Evolutionary conservation across 1,139 yeast species (phyloP).

Genomic region (Kurtzmaniella quercitrusa): DNA sequence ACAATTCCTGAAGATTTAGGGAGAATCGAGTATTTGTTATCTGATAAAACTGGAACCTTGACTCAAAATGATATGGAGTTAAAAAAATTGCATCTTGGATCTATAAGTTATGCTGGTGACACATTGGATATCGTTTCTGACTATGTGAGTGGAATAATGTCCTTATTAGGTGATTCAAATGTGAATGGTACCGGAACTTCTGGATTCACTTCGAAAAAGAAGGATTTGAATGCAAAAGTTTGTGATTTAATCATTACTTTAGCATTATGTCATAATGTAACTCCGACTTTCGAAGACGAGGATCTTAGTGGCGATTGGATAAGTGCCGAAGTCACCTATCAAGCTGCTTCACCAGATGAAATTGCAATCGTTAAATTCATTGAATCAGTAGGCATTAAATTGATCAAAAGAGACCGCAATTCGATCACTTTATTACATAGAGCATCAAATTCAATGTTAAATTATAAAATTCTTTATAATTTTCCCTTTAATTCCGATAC

Average conservation of each 20-base stretch:
- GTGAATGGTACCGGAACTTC: slow-evolving; percentile 12
- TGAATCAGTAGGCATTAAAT: slow-evolving; percentile 75
- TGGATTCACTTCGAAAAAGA: slow-evolving; percentile 20
- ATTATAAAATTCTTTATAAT: slow-evolving; percentile 69
- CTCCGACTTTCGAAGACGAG: slow-evolving; percentile 69
- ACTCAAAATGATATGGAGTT: slow-evolving; percentile 98
- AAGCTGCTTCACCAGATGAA: slow-evolving; percentile 99
- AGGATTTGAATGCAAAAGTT: slow-evolving; percentile 68
- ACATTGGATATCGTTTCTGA: slow-evolving; percentile 84
- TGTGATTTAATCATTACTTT: slow-evolving; percentile 77
- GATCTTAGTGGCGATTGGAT: slow-evolving; percentile 4
- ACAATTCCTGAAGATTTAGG: slow-evolving; percentile 98
- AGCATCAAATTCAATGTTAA: slow-evolving; percentile 47
- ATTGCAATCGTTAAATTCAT: slow-evolving; percentile 95
- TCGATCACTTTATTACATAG: slow-evolving; percentile 65
- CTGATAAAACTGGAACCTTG: slow-evolving; percentile 95
- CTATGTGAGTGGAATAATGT: slow-evolving; percentile 42
- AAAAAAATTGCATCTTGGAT: slow-evolving; percentile 87
- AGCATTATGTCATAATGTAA: slow-evolving; percentile 93
- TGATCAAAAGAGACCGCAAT: slow-evolving; percentile 77
- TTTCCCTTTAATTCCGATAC: slow-evolving; percentile 96
- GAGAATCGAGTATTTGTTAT: slow-evolving; percentile 83
- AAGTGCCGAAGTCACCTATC: slow-evolving; percentile 62
- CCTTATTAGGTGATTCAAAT: slow-evolving; percentile 15
- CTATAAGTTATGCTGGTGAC: slow-evolving; percentile 89